A percentile compares a stretch with the other conserved stretches of the same genome.
Conservation (phyloP, 1,139 yeast genomes). For the Candida freyschussii region DNA sequence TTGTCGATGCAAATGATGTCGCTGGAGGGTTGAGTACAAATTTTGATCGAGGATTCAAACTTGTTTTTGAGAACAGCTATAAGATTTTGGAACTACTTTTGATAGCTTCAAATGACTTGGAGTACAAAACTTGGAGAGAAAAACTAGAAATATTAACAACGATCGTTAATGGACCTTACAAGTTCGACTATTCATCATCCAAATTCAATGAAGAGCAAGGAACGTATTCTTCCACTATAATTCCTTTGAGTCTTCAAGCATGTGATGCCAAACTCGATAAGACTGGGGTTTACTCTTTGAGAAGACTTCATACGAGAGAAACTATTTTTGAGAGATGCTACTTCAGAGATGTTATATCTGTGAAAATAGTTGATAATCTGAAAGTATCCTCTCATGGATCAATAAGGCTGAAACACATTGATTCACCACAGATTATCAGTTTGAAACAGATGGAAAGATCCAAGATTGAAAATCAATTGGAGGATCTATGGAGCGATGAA, state of each 20-base stretch:
- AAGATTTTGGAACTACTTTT: slow-evolving; percentile 43
- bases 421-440: slow-evolving; percentile 2
- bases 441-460: slow-evolving; percentile 13
- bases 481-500: slow-evolving; percentile 25
- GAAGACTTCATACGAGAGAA: slow-evolving; percentile 4
- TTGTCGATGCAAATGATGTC: slow-evolving; percentile 29
- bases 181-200: slow-evolving; percentile 33
- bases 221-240: slow-evolving; percentile 18
- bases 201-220: slow-evolving; percentile 21
- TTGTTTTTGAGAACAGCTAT: slow-evolving; percentile 41
- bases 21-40: slow-evolving; percentile 36
- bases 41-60: slow-evolving; percentile 35
- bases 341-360: slow-evolving; percentile 17
- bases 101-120: slow-evolving; percentile 33
- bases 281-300: neutral
- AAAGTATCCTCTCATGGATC: slow-evolving; percentile 8
- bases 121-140: slow-evolving; percentile 39
- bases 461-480: slow-evolving; percentile 16
- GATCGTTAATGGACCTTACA: slow-evolving; percentile 40
- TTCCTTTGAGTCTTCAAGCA: slow-evolving; percentile 18
- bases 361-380: slow-evolving; percentile 10
- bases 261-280: slow-evolving; percentile 21
- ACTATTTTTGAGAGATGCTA: slow-evolving; percentile 16
- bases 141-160: slow-evolving; percentile 33
- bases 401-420: slow-evolving; percentile 6